Evolutionary conservation across 1,139 yeast genomes (phyloP).

Genomic region (Yamadazyma diospyri): DNA sequence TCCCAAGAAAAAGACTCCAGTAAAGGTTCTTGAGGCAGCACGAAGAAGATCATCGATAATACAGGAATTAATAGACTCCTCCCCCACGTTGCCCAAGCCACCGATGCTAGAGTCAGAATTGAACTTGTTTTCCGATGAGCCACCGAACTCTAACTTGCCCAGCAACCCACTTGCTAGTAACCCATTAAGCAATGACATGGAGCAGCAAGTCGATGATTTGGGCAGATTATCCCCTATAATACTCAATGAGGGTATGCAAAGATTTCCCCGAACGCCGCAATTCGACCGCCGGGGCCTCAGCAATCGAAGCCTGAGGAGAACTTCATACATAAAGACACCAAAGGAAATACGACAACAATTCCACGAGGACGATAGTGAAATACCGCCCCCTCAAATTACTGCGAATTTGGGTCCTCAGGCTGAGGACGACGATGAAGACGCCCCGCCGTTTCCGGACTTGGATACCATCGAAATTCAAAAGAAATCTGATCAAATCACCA

Average conservation of each 20-base stretch:
- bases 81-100: slow-evolving; percentile 51
- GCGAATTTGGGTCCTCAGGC: not conserved
- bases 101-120: slow-evolving; percentile 39
- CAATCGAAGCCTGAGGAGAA: slow-evolving; percentile 13
- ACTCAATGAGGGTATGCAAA: slow-evolving; percentile 25
- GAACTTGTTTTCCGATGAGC: slow-evolving; percentile 4
- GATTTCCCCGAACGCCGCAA: slow-evolving; percentile 52
- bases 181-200: not conserved
- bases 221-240: slow-evolving; percentile 9
- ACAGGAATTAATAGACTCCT: slow-evolving; percentile 42
- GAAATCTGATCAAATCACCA: slow-evolving; percentile 10
- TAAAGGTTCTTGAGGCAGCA: slow-evolving; percentile 13
- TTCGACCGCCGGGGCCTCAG: slow-evolving; percentile 16
- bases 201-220: not conserved
- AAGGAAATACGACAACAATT: slow-evolving; percentile 21
- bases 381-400: slow-evolving; percentile 26
- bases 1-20: slow-evolving; percentile 26
- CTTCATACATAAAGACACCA: slow-evolving; percentile 24
- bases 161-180: not conserved
- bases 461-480: slow-evolving; percentile 21
- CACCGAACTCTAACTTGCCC: not conserved
- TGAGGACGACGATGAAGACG: slow-evolving; percentile 12
- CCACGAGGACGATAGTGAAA: slow-evolving; percentile 33
- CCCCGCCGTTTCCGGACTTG: slow-evolving; percentile 21
- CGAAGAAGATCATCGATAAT: slow-evolving; percentile 39